Evolutionary conservation across 768 basidiomycete genomes (phyloP).

Genomic region (Tulasnella sp.): DNA sequence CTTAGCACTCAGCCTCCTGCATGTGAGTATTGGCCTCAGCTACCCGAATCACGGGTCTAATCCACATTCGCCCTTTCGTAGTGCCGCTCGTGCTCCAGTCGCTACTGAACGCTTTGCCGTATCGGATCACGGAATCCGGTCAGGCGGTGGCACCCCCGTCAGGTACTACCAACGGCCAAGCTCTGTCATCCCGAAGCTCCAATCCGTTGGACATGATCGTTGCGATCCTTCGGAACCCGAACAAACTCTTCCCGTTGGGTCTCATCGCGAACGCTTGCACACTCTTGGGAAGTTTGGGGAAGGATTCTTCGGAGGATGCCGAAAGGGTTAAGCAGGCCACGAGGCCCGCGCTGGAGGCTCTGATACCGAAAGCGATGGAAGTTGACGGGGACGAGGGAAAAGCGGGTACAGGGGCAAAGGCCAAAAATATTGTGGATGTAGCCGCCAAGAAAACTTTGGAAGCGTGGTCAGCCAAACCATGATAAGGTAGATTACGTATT

Average conservation of each 20-base stretch:
- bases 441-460: conserved; percentile 47
- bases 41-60: not conserved
- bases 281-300: conserved; percentile 52
- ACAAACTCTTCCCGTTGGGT: conserved; percentile 60
- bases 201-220: conserved; percentile 48
- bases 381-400: not conserved
- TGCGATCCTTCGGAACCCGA: conserved; percentile 53
- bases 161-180: conserved; percentile 25
- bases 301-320: conserved; percentile 33
- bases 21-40: conserved; percentile 46
- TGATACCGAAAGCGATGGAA: conserved; percentile 15
- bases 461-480: conserved; percentile 37
- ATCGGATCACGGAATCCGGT: conserved; percentile 2
- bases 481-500: conserved; percentile 13
- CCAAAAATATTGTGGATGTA: conserved; percentile 38
- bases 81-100: conserved; percentile 62
- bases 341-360: conserved; percentile 44
- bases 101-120: conserved; percentile 50
- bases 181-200: conserved; percentile 46
- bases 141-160: conserved; percentile 17
- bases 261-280: conserved; percentile 73
- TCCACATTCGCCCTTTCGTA: conserved; percentile 35
- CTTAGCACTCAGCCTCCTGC: conserved; percentile 63
- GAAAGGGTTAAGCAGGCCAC: conserved; percentile 51
- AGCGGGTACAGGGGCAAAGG: not conserved